phyloP scores from a whole-genome alignment of 306 rosid genomes.

The Cucurbita pepo region DNA sequence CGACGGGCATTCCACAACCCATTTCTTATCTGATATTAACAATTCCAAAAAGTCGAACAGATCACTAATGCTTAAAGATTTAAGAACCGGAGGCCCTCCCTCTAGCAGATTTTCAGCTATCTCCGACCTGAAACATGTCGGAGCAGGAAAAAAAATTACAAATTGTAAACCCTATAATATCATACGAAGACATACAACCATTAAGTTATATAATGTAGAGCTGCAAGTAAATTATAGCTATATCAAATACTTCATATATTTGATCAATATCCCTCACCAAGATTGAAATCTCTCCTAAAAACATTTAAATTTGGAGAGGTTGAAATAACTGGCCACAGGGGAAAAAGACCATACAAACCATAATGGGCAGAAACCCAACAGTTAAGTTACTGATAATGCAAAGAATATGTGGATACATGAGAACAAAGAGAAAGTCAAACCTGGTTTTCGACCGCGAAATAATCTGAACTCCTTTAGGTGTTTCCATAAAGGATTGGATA shows the following conservation, averaged over 20 bases:
- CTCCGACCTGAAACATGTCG: constrained; percentile 35
- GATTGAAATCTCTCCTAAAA: too few species aligned
- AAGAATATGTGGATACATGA: neutral
- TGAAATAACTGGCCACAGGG: neutral
- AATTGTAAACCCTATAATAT: neutral
- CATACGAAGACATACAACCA: neutral
- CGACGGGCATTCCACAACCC: constrained; percentile 59
- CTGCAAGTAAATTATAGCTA: too few species aligned
- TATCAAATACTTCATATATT: too few species aligned
- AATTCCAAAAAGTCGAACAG: constrained; percentile 49
- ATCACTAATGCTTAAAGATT: constrained; percentile 19
- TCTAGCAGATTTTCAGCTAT: constrained; percentile 38
- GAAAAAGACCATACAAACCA: neutral
- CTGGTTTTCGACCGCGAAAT: constrained; percentile 58
- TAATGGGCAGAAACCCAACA: neutral
- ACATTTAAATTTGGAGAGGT: neutral
- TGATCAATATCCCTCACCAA: too few species aligned
- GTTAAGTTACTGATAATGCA: neutral
- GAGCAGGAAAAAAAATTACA: neutral
- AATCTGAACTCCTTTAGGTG: constrained; percentile 39
- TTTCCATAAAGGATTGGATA: constrained; percentile 39
- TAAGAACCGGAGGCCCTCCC: constrained; percentile 37
- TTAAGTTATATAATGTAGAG: neutral
- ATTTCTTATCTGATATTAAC: constrained; percentile 52
- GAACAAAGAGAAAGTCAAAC: constrained; percentile 17